Base-by-base conservation (phyloP, 169 alveolate species). In the Cystoisospora suis region DNA sequence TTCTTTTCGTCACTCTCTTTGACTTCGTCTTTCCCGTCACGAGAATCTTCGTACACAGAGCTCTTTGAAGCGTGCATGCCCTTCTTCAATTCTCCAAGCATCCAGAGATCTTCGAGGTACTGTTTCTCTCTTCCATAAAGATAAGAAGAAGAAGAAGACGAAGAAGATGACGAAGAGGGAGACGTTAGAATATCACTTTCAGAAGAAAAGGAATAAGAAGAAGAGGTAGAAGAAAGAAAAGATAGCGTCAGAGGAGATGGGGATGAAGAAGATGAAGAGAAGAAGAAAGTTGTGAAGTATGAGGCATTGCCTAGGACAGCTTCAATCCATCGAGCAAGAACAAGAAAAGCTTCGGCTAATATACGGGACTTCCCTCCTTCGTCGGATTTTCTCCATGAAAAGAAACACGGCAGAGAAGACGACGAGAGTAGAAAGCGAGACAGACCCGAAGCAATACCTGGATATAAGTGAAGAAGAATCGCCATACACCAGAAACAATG, bases 301-400 rank as follows among this genome's bases (percentile, higher is more conserved):
- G n/a, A 9, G 40, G 3, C 3, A 36, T 3, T 34, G 72, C 23
- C 6, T 9, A 29, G 15, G 72, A 3, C 61, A 12, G 61, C 61
- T 49, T 49, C 61, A 17, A 72, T 72, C 83, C 83, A 72, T 32
- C 83, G 83, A 4, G 56, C 56, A 17, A 72, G 46, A 17, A 72
- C 83, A 27, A 72, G 83, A 27, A 72, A 34, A 2, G 83, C 83
- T 0, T 23, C 42, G 34, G 83, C 83, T 27, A 38, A n/a, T n/a
- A n/a, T n/a, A n/a, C n/a, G n/a, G n/a, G n/a, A n/a, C n/a, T n/a
- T n/a, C n/a, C n/a, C n/a, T n/a, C n/a, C n/a, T n/a, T n/a, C n/a
- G n/a, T n/a, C n/a, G n/a, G n/a, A n/a, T n/a, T n/a, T n/a, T n/a
- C n/a, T n/a, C n/a, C n/a, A n/a, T n/a, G n/a, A n/a, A n/a, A n/a